Conservation (phyloP, 148 eudicot species). For the Rhododendron kiyosumense region DNA sequence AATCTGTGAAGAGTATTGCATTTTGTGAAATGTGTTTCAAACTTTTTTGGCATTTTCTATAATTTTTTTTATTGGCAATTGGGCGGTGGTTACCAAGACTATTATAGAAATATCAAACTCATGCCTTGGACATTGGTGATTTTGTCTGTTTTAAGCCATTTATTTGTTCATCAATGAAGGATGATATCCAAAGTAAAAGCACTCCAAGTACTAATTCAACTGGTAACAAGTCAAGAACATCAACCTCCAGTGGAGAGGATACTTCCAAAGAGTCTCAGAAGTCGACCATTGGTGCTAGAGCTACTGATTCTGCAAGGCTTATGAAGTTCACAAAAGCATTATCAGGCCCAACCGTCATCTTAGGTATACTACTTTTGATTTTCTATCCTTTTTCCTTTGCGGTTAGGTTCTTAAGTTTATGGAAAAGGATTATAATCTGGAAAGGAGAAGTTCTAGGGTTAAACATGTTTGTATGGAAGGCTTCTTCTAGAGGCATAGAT, state of each 20-base stretch:
- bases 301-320: constrained; percentile 93
- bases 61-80: background rate
- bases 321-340: constrained; percentile 81
- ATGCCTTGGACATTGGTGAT: background rate
- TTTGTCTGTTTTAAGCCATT: background rate
- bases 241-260: constrained; percentile 30
- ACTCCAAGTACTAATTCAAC: constrained; percentile 28
- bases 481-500: background rate
- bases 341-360: constrained; percentile 58
- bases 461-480: background rate
- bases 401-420: background rate
- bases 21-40: background rate
- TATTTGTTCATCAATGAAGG: constrained; percentile 34
- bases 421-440: background rate
- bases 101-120: background rate
- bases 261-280: constrained; percentile 56
- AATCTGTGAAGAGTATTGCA: background rate
- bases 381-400: background rate
- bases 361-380: constrained; percentile 43
- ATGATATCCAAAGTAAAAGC: constrained; percentile 35
- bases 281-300: constrained; percentile 56
- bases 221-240: constrained; percentile 40
- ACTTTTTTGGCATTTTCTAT: background rate
- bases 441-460: background rate
- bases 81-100: background rate